These are phyloP conservation scores for Dipteronia sinensis DNA, from an alignment of 345 rosid species.

Conservation along the genomic window DNA sequence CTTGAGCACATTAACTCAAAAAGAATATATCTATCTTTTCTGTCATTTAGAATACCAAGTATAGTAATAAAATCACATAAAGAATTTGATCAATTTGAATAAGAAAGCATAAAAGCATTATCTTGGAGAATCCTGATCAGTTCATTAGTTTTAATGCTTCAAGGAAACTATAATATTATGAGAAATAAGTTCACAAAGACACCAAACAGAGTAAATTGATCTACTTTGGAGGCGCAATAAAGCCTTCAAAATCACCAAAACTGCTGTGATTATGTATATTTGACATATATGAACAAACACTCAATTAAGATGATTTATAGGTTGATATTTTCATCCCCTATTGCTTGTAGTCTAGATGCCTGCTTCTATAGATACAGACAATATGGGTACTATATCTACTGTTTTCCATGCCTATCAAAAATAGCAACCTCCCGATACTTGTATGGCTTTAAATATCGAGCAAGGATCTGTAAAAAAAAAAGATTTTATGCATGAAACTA, in stretches of 20 bases:
- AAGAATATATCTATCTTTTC: background rate
- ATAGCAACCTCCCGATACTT: background rate
- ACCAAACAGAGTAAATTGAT: background rate
- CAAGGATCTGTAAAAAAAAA: background rate
- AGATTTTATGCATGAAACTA: background rate
- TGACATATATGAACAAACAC: background rate
- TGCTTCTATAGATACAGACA: background rate
- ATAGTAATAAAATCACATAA: no score
- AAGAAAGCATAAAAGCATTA: no score
- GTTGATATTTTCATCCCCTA: slow-evolving; percentile 2
- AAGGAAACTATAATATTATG: background rate
- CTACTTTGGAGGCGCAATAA: background rate
- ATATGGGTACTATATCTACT: background rate
- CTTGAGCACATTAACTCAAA: background rate
- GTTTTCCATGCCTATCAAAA: background rate
- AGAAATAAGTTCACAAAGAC: background rate
- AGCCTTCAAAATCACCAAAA: slow-evolving; percentile 6
- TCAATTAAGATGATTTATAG: background rate
- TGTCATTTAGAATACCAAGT: background rate
- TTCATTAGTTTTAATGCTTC: background rate
- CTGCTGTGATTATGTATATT: background rate
- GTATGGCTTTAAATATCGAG: background rate
- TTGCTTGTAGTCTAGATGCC: background rate
- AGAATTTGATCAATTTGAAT: no score
- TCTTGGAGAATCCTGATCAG: no score